A percentile compares a stretch with the other conserved stretches of the same genome.
These are phyloP conservation scores for Schwanniomyces occidentalis DNA, from an alignment of 805 yeast species.

Conservation along the genomic window DNA sequence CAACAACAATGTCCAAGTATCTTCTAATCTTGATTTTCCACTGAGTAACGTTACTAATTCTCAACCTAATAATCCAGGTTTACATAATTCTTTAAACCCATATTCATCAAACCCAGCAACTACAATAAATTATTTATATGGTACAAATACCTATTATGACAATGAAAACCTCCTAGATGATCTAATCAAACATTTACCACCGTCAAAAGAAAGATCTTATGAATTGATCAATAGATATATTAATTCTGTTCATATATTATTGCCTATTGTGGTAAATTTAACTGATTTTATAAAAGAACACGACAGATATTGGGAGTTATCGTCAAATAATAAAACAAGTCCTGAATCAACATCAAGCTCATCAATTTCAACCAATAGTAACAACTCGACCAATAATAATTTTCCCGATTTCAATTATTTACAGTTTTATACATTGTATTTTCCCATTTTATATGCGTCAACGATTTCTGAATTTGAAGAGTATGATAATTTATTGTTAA, in stretches of 20 bases:
- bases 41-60: not conserved
- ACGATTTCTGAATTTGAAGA: conserved; percentile 62
- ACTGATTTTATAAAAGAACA: conserved; percentile 45
- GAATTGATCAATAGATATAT: conserved; percentile 50
- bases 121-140: conserved; percentile 34
- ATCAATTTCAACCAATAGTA: not conserved
- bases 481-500: conserved; percentile 45
- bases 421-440: conserved; percentile 49
- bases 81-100: conserved; percentile 28
- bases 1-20: not conserved
- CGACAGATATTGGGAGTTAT: conserved; percentile 48
- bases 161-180: conserved; percentile 35
- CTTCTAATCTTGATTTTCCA: not conserved
- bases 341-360: conserved; percentile 2
- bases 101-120: conserved; percentile 34
- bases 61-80: conserved; percentile 16
- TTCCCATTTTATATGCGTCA: conserved; percentile 58
- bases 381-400: conserved; percentile 9
- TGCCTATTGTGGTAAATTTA: conserved; percentile 51
- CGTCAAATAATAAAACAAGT: not conserved
- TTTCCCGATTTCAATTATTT: conserved; percentile 35
- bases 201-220: conserved; percentile 41
- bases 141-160: conserved; percentile 40
- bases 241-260: conserved; percentile 54
- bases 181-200: conserved; percentile 46